Conservation (phyloP, 2,329 filamentous ascomycete species). For the Cytospora schulzeri region DNA sequence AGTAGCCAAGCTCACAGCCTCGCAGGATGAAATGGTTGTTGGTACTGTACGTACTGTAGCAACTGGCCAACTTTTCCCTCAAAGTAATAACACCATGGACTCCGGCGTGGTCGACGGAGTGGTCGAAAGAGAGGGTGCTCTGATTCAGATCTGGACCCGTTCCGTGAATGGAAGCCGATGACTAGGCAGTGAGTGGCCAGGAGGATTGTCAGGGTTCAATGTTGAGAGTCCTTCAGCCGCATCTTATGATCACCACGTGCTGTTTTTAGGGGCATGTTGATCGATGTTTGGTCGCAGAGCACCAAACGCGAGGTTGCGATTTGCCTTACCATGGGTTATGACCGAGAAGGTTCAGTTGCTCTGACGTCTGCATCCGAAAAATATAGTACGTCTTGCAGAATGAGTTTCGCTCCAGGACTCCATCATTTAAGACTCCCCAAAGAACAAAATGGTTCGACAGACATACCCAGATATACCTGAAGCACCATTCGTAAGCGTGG, state of each 20-base stretch:
- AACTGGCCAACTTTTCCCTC: not conserved
- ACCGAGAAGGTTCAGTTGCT: too few relatives aligned
- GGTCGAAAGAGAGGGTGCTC: not conserved
- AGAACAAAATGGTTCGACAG: not conserved
- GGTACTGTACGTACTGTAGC: not conserved
- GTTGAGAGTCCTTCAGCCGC: not conserved
- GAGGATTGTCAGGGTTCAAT: not conserved
- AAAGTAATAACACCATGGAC: too few relatives aligned
- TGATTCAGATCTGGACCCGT: not conserved
- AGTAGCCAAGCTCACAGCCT: conserved; percentile 1
- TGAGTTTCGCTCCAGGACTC: not conserved
- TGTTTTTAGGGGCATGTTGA: not conserved
- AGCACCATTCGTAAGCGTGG: not conserved
- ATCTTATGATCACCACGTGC: conserved; percentile 12
- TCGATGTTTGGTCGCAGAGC: conserved; percentile 2
- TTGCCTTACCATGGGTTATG: not conserved
- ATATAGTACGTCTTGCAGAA: not conserved
- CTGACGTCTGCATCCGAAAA: too few relatives aligned
- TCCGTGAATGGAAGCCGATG: not conserved
- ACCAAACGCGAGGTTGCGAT: not conserved
- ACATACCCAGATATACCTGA: too few relatives aligned
- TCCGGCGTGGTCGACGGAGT: not conserved
- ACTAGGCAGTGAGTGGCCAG: too few relatives aligned
- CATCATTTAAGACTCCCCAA: not conserved
- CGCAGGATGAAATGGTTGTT: not conserved